Evolutionary conservation across 768 basidiomycete genomes (phyloP), one percentile per base, ranked within the genome.

Genomic region (Multifurca ochricompacta): DNA sequence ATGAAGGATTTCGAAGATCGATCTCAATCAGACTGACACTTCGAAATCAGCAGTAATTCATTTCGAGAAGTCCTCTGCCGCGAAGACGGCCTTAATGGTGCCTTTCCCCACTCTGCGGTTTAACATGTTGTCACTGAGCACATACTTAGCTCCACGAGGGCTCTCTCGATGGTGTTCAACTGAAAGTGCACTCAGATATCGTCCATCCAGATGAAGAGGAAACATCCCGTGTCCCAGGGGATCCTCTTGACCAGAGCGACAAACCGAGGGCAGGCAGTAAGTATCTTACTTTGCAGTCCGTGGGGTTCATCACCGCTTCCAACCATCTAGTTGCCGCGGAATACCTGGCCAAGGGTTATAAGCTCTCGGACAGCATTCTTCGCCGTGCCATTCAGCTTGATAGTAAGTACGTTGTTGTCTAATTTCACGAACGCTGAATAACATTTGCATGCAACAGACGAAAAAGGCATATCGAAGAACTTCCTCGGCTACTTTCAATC

Each of bases 261-360:
- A 99, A 99, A 73, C 95, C 95, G 1, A 74, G 88, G 28, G 87
- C 88, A 16, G 89, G 82, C 41, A 90, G 87, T 88, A 62, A 63
- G 83, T 70, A 6, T 1, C 16, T n/a, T 37, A 1, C 18, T 34
- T 13, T 11, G 19, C 32, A 28, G 34, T 31, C 19, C 16, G 14
- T 14, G 39, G 10, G 21, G 11, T 28, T 28, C 37, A 16, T 54
- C 53, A 51, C 30, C 36, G 23, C 32, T 35, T 14, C 4, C 37
- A 3, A 7, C 6, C 27, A 58, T 53, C 57, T 65, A 82, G 91
- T 96, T 64, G 87, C 88, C 25, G 94, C 95, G 27, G 95, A 97
- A 68, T 91, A 94, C 69, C 79, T 99, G 41, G 91, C 95, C 1
- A 82, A 80, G 64, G 96, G 95, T 1, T 97, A 98, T 71, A 64